Evolutionary conservation across 805 yeast species (phyloP).

Genomic region (Myxozyma neotropica): DNA sequence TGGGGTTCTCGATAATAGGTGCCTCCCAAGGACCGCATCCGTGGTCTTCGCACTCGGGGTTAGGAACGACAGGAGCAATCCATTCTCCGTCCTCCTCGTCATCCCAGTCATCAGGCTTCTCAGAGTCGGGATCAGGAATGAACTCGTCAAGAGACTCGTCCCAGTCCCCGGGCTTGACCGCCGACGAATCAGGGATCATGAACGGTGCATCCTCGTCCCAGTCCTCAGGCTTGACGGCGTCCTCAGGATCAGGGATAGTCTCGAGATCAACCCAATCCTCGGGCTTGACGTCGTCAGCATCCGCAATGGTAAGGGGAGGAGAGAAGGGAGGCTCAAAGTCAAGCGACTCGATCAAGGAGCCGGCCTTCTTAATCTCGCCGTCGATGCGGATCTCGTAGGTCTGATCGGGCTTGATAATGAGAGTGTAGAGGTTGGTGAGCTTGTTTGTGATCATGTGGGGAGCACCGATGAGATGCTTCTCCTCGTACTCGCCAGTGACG

Average conservation of each 20-base stretch:
- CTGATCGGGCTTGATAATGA: slow-evolving; percentile 65
- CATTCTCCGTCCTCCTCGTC: slow-evolving; percentile 89
- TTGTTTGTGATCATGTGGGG: slow-evolving; percentile 65
- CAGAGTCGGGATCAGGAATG: slow-evolving; percentile 68
- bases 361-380: slow-evolving; percentile 72
- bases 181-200: slow-evolving; percentile 67
- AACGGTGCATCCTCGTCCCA: slow-evolving; percentile 77
- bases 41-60: slow-evolving; percentile 66
- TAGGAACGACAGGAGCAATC: slow-evolving; percentile 67
- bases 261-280: slow-evolving; percentile 77
- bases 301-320: slow-evolving; percentile 67
- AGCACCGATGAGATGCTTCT: slow-evolving; percentile 67
- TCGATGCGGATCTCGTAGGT: slow-evolving; percentile 79
- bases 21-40: slow-evolving; percentile 87
- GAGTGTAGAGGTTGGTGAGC: slow-evolving; percentile 68
- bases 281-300: slow-evolving; percentile 64
- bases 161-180: slow-evolving; percentile 77
- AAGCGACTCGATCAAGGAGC: slow-evolving; percentile 60
- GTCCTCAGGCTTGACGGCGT: slow-evolving; percentile 71
- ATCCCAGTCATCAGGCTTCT: slow-evolving; percentile 79
- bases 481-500: slow-evolving; percentile 58
- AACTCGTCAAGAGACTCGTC: slow-evolving; percentile 60
- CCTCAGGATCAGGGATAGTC: slow-evolving; percentile 66
- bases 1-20: slow-evolving; percentile 67
- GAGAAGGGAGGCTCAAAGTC: slow-evolving; percentile 65